Conservation (phyloP, 371 early-diverging fungal genomes). For the Rhizopus microsporus region DNA sequence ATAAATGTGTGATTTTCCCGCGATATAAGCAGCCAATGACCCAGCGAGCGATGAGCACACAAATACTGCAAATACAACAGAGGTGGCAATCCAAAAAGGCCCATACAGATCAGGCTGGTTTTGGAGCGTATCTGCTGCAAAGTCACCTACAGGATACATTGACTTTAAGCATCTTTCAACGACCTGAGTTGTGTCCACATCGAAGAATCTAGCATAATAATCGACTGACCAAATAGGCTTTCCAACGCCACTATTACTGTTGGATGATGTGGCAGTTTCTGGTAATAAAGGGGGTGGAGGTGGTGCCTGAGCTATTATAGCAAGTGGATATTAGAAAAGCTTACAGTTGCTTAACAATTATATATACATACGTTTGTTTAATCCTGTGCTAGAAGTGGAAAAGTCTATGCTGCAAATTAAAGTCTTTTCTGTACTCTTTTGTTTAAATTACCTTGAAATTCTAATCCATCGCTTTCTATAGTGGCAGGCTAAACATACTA, state of each 20-base stretch:
- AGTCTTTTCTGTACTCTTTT: not conserved
- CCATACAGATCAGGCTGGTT: slow-evolving; percentile 55
- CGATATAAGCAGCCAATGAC: slow-evolving; percentile 74
- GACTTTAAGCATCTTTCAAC: slow-evolving; percentile 51
- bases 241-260: slow-evolving; percentile 22
- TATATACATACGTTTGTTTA: slow-evolving; percentile 11
- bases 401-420: slow-evolving; percentile 9
- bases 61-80: slow-evolving; percentile 89
- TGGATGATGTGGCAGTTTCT: slow-evolving; percentile 22
- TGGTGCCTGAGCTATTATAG: slow-evolving; percentile 9
- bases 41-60: slow-evolving; percentile 87
- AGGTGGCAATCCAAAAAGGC: slow-evolving; percentile 96
- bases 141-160: slow-evolving; percentile 51
- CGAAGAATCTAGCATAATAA: slow-evolving; percentile 87
- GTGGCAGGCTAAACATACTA: slow-evolving; percentile 40
- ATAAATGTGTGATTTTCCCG: slow-evolving; percentile 56
- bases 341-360: not conserved
- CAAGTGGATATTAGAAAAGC: not conserved
- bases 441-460: slow-evolving; percentile 48
- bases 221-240: slow-evolving; percentile 79
- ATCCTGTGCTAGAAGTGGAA: slow-evolving; percentile 9
- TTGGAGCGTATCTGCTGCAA: slow-evolving; percentile 45
- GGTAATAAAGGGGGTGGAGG: slow-evolving; percentile 29
- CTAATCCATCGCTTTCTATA: slow-evolving; percentile 53
- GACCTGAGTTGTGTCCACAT: slow-evolving; percentile 83